Evolutionary conservation across 768 basidiomycete species (phyloP).

Genomic region (Pleurotus cornucopiae): DNA sequence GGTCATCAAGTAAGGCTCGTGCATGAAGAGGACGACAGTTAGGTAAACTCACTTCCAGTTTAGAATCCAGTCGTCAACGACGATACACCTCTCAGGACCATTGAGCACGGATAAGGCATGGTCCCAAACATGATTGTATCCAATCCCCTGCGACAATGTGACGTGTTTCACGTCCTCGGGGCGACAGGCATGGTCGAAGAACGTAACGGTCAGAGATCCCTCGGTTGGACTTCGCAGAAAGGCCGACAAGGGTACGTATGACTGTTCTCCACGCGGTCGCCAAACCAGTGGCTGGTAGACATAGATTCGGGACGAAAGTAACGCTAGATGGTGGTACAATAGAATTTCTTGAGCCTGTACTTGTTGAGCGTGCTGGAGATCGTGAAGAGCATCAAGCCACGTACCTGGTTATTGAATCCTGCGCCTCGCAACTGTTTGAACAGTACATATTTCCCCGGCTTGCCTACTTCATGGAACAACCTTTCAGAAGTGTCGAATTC

Average conservation of each 20-base stretch:
- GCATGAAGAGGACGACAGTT: too few species aligned
- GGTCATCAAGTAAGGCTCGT: too few species aligned
- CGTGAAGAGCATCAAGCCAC: constrained; percentile 4
- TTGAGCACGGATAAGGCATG: constrained; percentile 27
- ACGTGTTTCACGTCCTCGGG: constrained; percentile 32
- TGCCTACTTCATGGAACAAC: constrained; percentile 20
- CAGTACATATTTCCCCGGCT: constrained; percentile 31
- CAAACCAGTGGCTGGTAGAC: constrained; percentile 43
- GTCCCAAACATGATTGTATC: constrained; percentile 31
- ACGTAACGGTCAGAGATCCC: constrained; percentile 28
- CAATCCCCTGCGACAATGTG: constrained; percentile 15
- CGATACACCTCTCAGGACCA: constrained; percentile 32
- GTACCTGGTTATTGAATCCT: constrained; percentile 46
- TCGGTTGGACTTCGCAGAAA: constrained; percentile 37
- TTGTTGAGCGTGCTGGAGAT: background rate
- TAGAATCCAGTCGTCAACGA: constrained; percentile 40
- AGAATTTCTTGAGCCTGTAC: constrained; percentile 41
- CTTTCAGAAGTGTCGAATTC: constrained; percentile 27
- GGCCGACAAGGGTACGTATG: constrained; percentile 36
- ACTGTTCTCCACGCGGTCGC: constrained; percentile 37
- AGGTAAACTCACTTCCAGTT: constrained; percentile 39
- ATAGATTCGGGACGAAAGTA: constrained; percentile 33
- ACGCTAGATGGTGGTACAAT: constrained; percentile 40
- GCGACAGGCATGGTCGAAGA: constrained; percentile 37
- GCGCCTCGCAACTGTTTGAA: constrained; percentile 44